Conservation (phyloP, 192 early-diverging fungal genomes). For the Umbelopsis ramanniana region DNA sequence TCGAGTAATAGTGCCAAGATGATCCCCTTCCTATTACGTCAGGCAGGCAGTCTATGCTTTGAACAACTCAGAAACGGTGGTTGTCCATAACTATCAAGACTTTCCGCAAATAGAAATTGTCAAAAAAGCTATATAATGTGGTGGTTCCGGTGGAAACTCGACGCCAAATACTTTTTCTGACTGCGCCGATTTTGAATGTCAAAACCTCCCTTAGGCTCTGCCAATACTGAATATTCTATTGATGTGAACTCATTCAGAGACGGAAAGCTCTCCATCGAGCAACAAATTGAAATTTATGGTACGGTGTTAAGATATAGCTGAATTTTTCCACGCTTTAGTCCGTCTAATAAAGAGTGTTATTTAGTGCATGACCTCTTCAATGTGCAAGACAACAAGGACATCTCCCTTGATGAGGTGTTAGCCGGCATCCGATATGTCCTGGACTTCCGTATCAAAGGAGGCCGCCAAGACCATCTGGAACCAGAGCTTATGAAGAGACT, state of each 20-base stretch:
- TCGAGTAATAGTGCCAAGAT: too few relatives aligned
- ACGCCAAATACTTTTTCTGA: constrained; percentile 3
- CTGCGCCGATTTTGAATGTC: constrained; percentile 31
- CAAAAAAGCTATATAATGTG: constrained; percentile 1
- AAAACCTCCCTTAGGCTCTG: constrained; percentile 25
- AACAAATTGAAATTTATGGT: constrained; percentile 63
- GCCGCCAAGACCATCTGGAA: constrained; percentile 85
- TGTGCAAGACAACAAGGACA: constrained; percentile 64
- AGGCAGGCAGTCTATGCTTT: too few relatives aligned
- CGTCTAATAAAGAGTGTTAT: background rate
- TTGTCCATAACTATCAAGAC: too few relatives aligned
- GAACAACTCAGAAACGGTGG: too few relatives aligned
- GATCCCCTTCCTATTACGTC: too few relatives aligned
- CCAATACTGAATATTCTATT: constrained; percentile 29
- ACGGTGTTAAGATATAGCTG: background rate
- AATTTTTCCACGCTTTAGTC: constrained; percentile 9
- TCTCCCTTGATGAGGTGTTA: constrained; percentile 80
- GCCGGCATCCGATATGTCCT: constrained; percentile 91
- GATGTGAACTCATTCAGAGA: constrained; percentile 48
- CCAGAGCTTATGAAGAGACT: constrained; percentile 83
- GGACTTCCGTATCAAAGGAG: constrained; percentile 89
- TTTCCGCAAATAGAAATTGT: background rate
- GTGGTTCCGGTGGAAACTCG: background rate
- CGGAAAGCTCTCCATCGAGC: constrained; percentile 69
- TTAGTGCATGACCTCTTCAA: constrained; percentile 86